phyloP scores from a whole-genome alignment of 768 basidiomycete genomes.

The Phlebiopsis flavidoalba region DNA sequence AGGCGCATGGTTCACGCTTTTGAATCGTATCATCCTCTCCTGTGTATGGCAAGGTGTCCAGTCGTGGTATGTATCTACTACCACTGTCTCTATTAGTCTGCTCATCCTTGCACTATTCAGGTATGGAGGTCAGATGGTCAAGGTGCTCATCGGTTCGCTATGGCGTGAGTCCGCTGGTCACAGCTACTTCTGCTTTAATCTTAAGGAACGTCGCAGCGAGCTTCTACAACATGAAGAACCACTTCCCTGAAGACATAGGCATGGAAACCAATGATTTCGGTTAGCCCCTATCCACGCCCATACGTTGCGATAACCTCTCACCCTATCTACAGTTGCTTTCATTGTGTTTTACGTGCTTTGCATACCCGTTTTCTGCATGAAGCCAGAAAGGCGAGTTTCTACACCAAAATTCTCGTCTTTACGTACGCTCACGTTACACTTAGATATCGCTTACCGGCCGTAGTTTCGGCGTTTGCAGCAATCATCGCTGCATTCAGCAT shows the following conservation, averaged over 20 bases:
- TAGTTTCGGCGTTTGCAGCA: conserved; percentile 23
- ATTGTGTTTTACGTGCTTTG: conserved; percentile 27
- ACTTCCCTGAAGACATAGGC: conserved; percentile 18
- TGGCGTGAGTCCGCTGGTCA: conserved; percentile 21
- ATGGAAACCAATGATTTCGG: conserved; percentile 31
- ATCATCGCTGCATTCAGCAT: conserved; percentile 24
- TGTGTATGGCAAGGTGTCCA: conserved; percentile 30
- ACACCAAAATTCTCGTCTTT: not conserved
- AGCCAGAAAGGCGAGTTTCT: conserved; percentile 24
- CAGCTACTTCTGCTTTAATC: not conserved
- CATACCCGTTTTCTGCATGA: conserved; percentile 24
- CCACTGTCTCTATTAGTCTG: not conserved
- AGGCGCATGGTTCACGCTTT: conserved; percentile 26
- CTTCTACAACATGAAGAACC: conserved; percentile 27
- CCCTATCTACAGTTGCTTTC: conserved; percentile 19
- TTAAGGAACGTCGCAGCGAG: conserved; percentile 17
- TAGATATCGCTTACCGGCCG: conserved; percentile 20
- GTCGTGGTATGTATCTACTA: conserved; percentile 20
- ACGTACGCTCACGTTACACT: too few species aligned
- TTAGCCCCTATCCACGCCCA: conserved; percentile 4
- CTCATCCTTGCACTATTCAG: not conserved
- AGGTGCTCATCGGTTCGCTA: conserved; percentile 28
- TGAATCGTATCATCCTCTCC: conserved; percentile 27
- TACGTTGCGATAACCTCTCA: not conserved
- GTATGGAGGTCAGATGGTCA: conserved; percentile 26